These are phyloP conservation scores for Penicillium crustosum DNA, from an alignment of 2,329 filamentous ascomycete species.

Conservation along the genomic window DNA sequence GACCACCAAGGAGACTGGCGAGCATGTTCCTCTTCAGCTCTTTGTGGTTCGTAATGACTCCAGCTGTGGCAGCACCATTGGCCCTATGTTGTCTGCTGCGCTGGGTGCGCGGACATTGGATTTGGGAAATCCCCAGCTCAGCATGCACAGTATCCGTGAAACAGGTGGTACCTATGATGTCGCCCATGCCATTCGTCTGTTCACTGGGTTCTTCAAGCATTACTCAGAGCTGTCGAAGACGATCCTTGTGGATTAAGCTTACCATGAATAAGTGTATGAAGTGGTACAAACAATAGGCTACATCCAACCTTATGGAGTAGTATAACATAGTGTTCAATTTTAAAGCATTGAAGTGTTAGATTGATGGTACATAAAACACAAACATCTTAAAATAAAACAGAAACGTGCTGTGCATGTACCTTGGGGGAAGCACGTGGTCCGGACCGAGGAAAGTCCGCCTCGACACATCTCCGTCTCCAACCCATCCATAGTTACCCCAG, in stretches of 20 bases:
- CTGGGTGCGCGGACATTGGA: conserved; percentile 87
- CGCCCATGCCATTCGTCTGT: conserved; percentile 78
- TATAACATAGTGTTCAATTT: neutral
- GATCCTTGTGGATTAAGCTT: conserved; percentile 72
- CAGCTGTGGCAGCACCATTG: conserved; percentile 92
- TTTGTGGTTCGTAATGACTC: conserved; percentile 97
- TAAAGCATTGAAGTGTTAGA: too few relatives aligned
- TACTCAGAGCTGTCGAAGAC: conserved; percentile 80
- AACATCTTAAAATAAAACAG: neutral
- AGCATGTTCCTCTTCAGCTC: conserved; percentile 82
- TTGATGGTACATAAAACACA: neutral
- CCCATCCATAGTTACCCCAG: neutral
- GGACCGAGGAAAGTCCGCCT: conserved; percentile 22
- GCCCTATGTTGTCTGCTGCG: conserved; percentile 88
- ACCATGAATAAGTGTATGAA: neutral
- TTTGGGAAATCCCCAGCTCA: conserved; percentile 88
- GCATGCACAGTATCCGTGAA: conserved; percentile 96
- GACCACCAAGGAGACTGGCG: conserved; percentile 53
- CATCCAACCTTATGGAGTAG: neutral
- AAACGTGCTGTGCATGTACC: neutral
- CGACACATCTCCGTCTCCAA: neutral
- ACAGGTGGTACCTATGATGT: conserved; percentile 87
- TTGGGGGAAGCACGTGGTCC: conserved; percentile 19
- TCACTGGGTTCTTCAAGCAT: conserved; percentile 80
- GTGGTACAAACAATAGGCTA: neutral